Base-by-base conservation (phyloP, 306 rosid genomes). In the Alnus glutinosa region DNA sequence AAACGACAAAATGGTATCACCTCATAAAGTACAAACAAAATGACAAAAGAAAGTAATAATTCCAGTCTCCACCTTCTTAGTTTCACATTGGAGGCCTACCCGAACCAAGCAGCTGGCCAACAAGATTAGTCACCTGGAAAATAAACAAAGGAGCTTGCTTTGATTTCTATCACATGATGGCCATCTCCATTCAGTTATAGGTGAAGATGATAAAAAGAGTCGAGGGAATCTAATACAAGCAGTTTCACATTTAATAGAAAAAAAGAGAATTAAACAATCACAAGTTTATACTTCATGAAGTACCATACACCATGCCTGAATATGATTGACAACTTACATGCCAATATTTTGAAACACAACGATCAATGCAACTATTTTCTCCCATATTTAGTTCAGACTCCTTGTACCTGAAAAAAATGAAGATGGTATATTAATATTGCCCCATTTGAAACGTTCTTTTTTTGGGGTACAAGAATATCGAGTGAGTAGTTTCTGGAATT, bases 261-360 rank as follows among this genome's bases (percentile, higher is more conserved):
- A 28, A 28, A 4, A 64, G 5, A 64, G 18, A n/a, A 18, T 36
- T 36, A 37, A 36, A 14, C 4, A 36, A 64, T 64, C 28, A 39
- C 12, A 67, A 67, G 6, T 67, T 8, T n/a, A 28, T 12, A 39
- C 37, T 59, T 46, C 48, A 48, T 16, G 39, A 13, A 36, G 37
- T 55, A 19, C 50, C 1, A 12, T 37, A 15, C 19, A 74, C 7
- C 52, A 34, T 18, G 4, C 58, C n/a, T 18, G 78, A n/a, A 47
- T 18, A 59, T 12, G 15, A 46, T 7, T 18, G 71, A 81, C 13
- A 79, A 74, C 97, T 90, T 87, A 93, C 99, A 62, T 91, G 98
- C 99, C 99, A 95, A 57, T 95, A 95, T 83, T 93, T 95, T 73
- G 99, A 95, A 83, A 95, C 99, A 50, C 99, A 95, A 6, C 99